phyloP scores from a whole-genome alignment of 2,329 filamentous ascomycete species.

The Alternaria sp. region DNA sequence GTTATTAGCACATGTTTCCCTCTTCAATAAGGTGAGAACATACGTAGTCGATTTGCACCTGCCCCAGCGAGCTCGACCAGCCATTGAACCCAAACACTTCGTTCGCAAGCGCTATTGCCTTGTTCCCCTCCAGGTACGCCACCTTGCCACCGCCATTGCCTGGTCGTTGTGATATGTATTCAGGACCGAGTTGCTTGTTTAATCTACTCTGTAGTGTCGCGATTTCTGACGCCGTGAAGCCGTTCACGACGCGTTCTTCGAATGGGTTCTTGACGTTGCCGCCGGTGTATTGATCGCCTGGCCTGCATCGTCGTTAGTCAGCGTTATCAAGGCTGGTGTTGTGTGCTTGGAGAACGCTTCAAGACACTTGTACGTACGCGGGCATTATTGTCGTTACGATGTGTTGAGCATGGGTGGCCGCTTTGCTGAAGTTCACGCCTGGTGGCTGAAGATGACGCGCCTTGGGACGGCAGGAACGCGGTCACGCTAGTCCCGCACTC shows the following conservation, averaged over 20 bases:
- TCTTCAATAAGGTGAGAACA: conserved; percentile 29
- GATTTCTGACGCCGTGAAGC: conserved; percentile 90
- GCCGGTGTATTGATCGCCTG: conserved; percentile 51
- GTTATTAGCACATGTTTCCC: conserved; percentile 22
- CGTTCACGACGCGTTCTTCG: conserved; percentile 75
- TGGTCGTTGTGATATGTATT: conserved; percentile 88
- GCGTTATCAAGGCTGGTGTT: background rate
- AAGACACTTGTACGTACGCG: conserved; percentile 40
- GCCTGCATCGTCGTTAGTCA: conserved; percentile 40
- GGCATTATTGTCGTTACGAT: conserved; percentile 43
- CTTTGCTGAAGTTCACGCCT: conserved; percentile 35
- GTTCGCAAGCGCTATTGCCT: conserved; percentile 93
- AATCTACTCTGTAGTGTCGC: conserved; percentile 85
- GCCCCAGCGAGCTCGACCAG: conserved; percentile 95
- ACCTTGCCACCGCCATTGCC: conserved; percentile 87
- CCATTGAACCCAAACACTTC: conserved; percentile 97
- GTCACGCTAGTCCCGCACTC: conserved; percentile 27
- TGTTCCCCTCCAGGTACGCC: conserved; percentile 94
- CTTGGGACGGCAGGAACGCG: conserved; percentile 35
- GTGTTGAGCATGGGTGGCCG: conserved; percentile 37
- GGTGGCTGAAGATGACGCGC: conserved; percentile 46
- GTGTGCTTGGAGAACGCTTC: background rate
- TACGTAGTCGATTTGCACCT: conserved; percentile 92
- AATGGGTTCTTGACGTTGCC: conserved; percentile 74
- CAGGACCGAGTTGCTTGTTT: conserved; percentile 92